phyloP scores from a whole-genome alignment of 192 early-diverging fungal species.

The Ambispora gerdemannii region DNA sequence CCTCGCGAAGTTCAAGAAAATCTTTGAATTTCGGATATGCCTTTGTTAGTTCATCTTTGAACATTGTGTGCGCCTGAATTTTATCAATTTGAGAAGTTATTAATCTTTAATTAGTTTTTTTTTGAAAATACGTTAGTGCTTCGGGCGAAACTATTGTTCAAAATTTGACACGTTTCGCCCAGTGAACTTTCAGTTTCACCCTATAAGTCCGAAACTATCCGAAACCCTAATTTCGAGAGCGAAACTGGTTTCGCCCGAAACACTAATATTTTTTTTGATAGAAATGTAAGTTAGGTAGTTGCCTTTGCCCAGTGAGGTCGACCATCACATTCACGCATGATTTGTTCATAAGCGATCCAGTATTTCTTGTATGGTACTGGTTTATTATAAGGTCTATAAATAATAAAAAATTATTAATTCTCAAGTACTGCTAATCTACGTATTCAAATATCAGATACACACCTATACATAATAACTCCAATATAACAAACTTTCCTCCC shows the following conservation, averaged over 20 bases:
- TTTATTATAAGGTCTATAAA: constrained; percentile 59
- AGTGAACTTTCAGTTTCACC: no score
- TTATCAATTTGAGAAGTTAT: not conserved
- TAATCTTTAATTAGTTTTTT: no score
- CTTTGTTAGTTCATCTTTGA: constrained; percentile 45
- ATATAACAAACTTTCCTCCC: constrained; percentile 66
- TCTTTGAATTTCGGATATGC: constrained; percentile 63
- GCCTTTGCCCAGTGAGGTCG: constrained; percentile 80
- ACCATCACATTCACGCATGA: constrained; percentile 63
- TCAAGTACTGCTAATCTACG: not conserved
- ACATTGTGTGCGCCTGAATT: constrained; percentile 55
- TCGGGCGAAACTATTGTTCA: no score
- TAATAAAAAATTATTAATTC: not conserved
- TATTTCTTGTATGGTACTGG: constrained; percentile 69
- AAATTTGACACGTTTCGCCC: no score
- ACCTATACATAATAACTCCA: constrained; percentile 74
- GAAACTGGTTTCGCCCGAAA: no score
- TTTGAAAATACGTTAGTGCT: no score
- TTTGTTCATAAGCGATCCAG: constrained; percentile 67
- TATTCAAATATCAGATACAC: constrained; percentile 5
- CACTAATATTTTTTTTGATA: no score
- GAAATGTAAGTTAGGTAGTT: not conserved
- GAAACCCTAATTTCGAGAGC: no score
- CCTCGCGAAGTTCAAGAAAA: constrained; percentile 51
- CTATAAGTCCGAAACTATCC: no score